A percentile compares a stretch with the other conserved stretches of the same genome.
Conservation (phyloP, 2,329 filamentous ascomycete genomes). For the Rutstroemia sp. region DNA sequence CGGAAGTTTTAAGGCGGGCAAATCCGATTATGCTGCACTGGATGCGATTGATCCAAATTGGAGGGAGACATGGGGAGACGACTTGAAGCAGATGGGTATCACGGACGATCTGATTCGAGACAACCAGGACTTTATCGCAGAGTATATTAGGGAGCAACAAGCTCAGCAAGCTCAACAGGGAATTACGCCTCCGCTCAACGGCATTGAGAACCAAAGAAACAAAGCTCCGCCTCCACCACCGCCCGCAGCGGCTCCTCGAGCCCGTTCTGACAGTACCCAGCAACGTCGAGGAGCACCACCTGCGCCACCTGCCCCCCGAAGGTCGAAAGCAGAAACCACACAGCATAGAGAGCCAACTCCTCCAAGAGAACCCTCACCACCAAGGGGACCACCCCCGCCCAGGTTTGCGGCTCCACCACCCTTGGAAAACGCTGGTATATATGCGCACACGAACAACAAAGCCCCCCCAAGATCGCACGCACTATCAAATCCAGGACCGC, state of each 20-base stretch:
- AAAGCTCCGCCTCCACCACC: constrained; percentile 56
- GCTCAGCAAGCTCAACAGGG: constrained; percentile 38
- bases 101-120: constrained; percentile 61
- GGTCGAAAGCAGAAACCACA: constrained; percentile 41
- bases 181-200: constrained; percentile 32
- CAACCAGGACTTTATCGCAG: constrained; percentile 61
- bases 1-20: constrained; percentile 40
- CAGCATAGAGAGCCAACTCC: constrained; percentile 44
- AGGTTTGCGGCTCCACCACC: constrained; percentile 82
- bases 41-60: constrained; percentile 59
- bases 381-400: constrained; percentile 49
- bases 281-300: constrained; percentile 35
- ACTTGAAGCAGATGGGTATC: constrained; percentile 53
- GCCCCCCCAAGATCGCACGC: constrained; percentile 38
- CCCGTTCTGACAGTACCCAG: constrained; percentile 27
- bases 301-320: constrained; percentile 53
- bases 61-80: constrained; percentile 59
- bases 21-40: constrained; percentile 53
- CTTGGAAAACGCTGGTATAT: constrained; percentile 83
- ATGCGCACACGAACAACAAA: constrained; percentile 49
- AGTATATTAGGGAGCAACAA: constrained; percentile 52
- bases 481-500: constrained; percentile 51
- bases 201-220: constrained; percentile 36
- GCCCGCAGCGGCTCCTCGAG: constrained; percentile 36
- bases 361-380: constrained; percentile 65